A percentile compares a stretch with the other conserved stretches of the same genome.
phyloP scores from a whole-genome alignment of 495 filamentous ascomycete species.

The Lentithecium fluviatile region DNA sequence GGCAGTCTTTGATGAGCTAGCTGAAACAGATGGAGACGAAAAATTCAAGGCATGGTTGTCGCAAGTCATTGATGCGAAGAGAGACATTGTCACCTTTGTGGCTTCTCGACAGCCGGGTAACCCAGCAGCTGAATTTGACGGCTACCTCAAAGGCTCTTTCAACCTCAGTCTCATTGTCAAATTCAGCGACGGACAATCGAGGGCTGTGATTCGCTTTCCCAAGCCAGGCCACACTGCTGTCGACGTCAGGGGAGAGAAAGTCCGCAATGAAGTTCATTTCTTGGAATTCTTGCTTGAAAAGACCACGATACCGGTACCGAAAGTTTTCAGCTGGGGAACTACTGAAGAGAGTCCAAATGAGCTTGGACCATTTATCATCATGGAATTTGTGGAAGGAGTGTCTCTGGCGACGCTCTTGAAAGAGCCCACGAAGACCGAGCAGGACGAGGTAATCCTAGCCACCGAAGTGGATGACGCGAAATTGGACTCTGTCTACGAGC shows the following conservation, averaged over 20 bases:
- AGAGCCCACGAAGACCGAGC: slow-evolving; percentile 35
- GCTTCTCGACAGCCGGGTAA: slow-evolving; percentile 24
- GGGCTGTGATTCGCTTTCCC: slow-evolving; percentile 45
- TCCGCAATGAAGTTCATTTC: slow-evolving; percentile 47
- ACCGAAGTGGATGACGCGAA: slow-evolving; percentile 41
- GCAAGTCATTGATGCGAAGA: slow-evolving; percentile 33
- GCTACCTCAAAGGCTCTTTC: slow-evolving; percentile 40
- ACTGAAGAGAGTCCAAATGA: slow-evolving; percentile 42
- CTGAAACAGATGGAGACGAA: slow-evolving; percentile 20
- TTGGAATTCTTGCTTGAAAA: slow-evolving; percentile 42
- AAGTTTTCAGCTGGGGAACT: slow-evolving; percentile 44
- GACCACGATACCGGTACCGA: slow-evolving; percentile 50
- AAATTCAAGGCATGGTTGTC: slow-evolving; percentile 17
- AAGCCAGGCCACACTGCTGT: slow-evolving; percentile 37
- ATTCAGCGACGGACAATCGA: slow-evolving; percentile 45
- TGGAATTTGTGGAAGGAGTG: slow-evolving; percentile 48
- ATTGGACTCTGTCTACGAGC: slow-evolving; percentile 41
- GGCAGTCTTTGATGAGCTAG: slow-evolving; percentile 20
- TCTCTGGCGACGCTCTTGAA: slow-evolving; percentile 40
- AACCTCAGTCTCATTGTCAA: slow-evolving; percentile 38
- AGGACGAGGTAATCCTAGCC: slow-evolving; percentile 42
- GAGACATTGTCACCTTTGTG: slow-evolving; percentile 39
- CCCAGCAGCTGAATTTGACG: slow-evolving; percentile 34
- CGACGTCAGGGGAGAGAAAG: slow-evolving; percentile 44
- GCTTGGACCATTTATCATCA: slow-evolving; percentile 50